Percentiles rank a stretch among this genome's conserved stretches.
phyloP scores from a whole-genome alignment of 2,329 filamentous ascomycete genomes.

The Phyllosticta citribraziliensis region DNA sequence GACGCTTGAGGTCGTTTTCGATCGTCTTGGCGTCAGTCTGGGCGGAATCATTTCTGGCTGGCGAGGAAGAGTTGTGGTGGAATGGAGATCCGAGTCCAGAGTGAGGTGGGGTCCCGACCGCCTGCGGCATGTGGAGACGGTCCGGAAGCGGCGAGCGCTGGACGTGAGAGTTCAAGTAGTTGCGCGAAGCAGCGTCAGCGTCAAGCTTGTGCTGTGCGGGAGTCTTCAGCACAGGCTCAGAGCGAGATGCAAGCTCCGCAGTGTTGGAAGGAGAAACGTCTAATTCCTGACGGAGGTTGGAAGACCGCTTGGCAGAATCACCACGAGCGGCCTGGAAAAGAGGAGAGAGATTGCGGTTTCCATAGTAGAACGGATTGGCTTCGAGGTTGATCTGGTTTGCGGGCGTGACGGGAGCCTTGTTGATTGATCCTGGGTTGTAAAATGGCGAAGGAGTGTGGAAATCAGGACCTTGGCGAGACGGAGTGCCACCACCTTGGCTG shows the following conservation, averaged over 20 bases:
- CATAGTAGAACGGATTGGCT: conserved; percentile 31
- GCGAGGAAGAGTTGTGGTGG: not conserved
- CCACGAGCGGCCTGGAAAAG: conserved; percentile 38
- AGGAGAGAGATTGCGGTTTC: conserved; percentile 39
- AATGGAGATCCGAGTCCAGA: conserved; percentile 6
- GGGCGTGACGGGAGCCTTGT: conserved; percentile 26
- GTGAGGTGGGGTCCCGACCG: conserved; percentile 7
- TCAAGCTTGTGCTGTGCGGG: conserved; percentile 14
- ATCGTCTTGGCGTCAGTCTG: conserved; percentile 23
- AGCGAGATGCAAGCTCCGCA: not conserved
- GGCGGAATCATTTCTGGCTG: not conserved
- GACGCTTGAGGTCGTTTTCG: conserved; percentile 32
- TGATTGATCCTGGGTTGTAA: conserved; percentile 21
- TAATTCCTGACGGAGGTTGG: conserved; percentile 35
- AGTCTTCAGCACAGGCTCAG: conserved; percentile 1
- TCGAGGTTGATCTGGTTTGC: conserved; percentile 14
- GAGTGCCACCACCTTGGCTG: not conserved
- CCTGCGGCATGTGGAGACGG: conserved; percentile 6
- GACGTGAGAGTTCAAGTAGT: conserved; percentile 24
- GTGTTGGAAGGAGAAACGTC: conserved; percentile 6
- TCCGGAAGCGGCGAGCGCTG: conserved; percentile 12
- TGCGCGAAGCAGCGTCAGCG: conserved; percentile 17
- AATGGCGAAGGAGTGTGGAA: conserved; percentile 32
- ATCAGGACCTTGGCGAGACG: not conserved
- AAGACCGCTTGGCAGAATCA: conserved; percentile 33